Evolutionary conservation across 2,329 filamentous ascomycete species (phyloP).

Genomic region (Neonectria coccinea): DNA sequence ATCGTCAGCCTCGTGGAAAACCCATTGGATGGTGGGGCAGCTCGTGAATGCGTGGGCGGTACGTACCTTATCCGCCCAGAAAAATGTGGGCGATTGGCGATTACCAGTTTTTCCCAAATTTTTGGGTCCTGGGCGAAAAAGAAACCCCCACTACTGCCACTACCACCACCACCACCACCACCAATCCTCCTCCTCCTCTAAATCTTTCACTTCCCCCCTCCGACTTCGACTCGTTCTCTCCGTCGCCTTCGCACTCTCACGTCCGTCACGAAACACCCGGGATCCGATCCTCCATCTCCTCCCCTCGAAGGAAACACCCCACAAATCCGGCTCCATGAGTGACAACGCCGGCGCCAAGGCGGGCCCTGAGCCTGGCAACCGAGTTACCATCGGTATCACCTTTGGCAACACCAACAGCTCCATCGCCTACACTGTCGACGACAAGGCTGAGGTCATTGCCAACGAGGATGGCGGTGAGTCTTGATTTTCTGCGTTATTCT

Average conservation of each 20-base stretch:
- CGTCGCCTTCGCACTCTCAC: constrained; percentile 17
- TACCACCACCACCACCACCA: constrained; percentile 24
- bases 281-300: constrained; percentile 22
- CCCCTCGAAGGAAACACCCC: constrained; percentile 9
- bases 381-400: constrained; percentile 89
- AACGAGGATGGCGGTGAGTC: constrained; percentile 94
- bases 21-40: constrained; percentile 20
- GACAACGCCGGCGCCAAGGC: constrained; percentile 58
- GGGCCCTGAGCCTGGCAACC: constrained; percentile 66
- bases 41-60: constrained; percentile 27
- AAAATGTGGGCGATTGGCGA: constrained; percentile 42
- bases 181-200: constrained; percentile 27
- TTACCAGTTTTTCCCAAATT: constrained; percentile 42
- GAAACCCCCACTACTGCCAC: constrained; percentile 44
- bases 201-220: constrained; percentile 36
- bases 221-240: constrained; percentile 21
- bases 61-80: constrained; percentile 36
- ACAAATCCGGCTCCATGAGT: constrained; percentile 55
- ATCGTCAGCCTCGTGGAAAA: constrained; percentile 26
- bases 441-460: constrained; percentile 97
- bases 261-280: constrained; percentile 26
- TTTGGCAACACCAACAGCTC: constrained; percentile 99
- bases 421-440: constrained; percentile 92
- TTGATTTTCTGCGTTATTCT: not conserved
- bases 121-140: constrained; percentile 41